Conservation (phyloP, 1,139 yeast genomes). For the Starmera stellimalicola region DNA sequence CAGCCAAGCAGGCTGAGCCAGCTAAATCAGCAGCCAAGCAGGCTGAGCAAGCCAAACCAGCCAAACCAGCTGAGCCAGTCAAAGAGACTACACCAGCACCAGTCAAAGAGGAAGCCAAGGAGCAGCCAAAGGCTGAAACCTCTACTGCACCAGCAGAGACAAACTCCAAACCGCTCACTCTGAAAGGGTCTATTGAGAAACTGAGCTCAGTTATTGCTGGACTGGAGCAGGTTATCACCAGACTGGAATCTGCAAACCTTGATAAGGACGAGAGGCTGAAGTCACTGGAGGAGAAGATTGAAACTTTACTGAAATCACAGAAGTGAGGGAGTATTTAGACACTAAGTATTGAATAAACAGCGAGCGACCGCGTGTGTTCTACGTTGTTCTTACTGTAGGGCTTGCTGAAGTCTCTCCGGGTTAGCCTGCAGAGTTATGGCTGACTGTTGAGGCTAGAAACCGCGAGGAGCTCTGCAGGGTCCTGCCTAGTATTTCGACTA, state of each 20-base stretch:
- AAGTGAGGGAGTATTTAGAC: too few species aligned
- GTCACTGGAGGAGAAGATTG: slow-evolving; percentile 34
- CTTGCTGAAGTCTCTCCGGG: too few species aligned
- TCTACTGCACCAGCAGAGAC: slow-evolving; percentile 8
- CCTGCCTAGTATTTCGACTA: too few species aligned
- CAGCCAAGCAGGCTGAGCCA: too few species aligned
- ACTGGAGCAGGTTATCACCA: slow-evolving; percentile 45
- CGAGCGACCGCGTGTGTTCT: background rate
- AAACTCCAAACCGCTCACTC: slow-evolving; percentile 37
- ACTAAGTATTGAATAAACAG: too few species aligned
- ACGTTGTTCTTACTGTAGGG: too few species aligned
- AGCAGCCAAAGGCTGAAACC: slow-evolving; percentile 8
- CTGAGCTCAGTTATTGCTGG: slow-evolving; percentile 45
- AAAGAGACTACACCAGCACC: slow-evolving; percentile 16
- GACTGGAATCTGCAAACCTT: slow-evolving; percentile 40
- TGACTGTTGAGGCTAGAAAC: too few species aligned
- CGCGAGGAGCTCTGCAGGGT: too few species aligned
- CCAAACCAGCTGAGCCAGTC: slow-evolving; percentile 2
- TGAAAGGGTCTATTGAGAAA: slow-evolving; percentile 62
- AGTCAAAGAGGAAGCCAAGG: slow-evolving; percentile 7
- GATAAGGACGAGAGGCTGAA: slow-evolving; percentile 55
- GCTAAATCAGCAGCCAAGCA: background rate
- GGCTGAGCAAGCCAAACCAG: slow-evolving; percentile 1
- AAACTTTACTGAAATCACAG: slow-evolving; percentile 27
- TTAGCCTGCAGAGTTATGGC: too few species aligned